Evolutionary conservation across 306 rosid species (phyloP), one percentile per base, ranked within the genome.

Genomic region (Aeschynomene evenia): DNA sequence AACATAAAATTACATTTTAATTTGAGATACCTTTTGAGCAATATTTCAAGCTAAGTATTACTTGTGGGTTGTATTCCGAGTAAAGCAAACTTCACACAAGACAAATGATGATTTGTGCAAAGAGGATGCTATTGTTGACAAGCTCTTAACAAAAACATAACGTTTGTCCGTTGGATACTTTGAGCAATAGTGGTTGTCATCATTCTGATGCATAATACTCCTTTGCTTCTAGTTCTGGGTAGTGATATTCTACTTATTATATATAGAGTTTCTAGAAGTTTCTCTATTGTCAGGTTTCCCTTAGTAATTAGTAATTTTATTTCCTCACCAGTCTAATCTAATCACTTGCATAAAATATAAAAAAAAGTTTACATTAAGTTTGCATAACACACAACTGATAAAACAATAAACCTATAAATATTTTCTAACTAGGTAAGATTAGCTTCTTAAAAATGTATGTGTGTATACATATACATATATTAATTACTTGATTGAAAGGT

Each of bases 11-110:
- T 31, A 12, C 23, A 19, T 54, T 55, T 46, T 55, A 43, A 58
- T 12, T 21, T 31, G 33, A 52, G 26, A 54, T 42, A 43, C 20
- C 73, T 19, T 72, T 46, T 70, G 72, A 85, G 76, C 90, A 90
- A 97, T 79, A 77, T 82, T 88, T 81, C 86, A 77, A 46, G 12
- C 70, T 1, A 93, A 85, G 75, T 71, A 80, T 34, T 93, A 88
- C 68, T 77, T 93, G 67, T 93, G 96, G 96, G 98, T 97, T 1
- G 91, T 82, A 36, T 93, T 88, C 70, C 86, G 84, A 74, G 60
- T 58, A 45, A 86, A 64, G 78, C 75, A 77, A 76, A 19, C 69
- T 73, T 69, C 70, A 11, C 28, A 43, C 4, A 12, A 24, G 34
- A 62, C 52, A 59, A 77, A 56, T 63, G 36, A 19, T 46, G 74